These are phyloP conservation scores for Penicillium roqueforti DNA, from an alignment of 495 filamentous ascomycete species.

Conservation along the genomic window DNA sequence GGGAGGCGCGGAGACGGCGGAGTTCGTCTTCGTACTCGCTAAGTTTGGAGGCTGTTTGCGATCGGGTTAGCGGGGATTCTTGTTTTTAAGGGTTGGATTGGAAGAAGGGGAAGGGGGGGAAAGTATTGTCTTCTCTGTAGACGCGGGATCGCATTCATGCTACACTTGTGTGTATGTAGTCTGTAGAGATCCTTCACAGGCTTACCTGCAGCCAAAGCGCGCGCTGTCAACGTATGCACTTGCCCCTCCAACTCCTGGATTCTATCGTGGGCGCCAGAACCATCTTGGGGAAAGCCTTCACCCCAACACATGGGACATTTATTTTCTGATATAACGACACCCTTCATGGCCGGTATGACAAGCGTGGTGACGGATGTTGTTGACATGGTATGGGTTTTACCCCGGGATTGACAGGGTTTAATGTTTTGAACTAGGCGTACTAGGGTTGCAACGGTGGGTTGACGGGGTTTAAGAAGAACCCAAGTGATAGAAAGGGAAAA, in stretches of 20 bases:
- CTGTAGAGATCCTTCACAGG: conserved; percentile 1
- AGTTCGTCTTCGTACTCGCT: conserved; percentile 95
- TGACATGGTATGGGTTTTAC: conserved; percentile 27
- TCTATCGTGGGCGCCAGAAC: conserved; percentile 55
- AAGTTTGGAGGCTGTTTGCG: conserved; percentile 61
- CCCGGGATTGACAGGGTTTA: conserved; percentile 13
- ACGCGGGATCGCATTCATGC: neutral
- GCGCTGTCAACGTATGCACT: conserved; percentile 65
- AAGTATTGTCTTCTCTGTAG: neutral
- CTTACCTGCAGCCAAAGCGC: conserved; percentile 72
- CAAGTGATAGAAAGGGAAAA: too few relatives aligned
- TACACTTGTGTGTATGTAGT: neutral
- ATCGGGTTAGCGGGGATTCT: neutral
- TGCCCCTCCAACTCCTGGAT: conserved; percentile 82
- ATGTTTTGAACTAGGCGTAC: neutral
- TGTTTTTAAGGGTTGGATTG: neutral
- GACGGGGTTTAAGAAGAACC: neutral
- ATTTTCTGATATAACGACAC: conserved; percentile 26
- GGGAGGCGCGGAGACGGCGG: conserved; percentile 51
- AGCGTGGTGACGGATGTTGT: conserved; percentile 33
- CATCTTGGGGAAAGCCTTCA: conserved; percentile 29
- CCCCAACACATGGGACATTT: conserved; percentile 49
- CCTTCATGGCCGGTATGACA: conserved; percentile 34
- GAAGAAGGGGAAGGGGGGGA: neutral
- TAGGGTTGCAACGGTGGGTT: neutral